Conservation (phyloP, 768 basidiomycete species). For the Russula vinacea region DNA sequence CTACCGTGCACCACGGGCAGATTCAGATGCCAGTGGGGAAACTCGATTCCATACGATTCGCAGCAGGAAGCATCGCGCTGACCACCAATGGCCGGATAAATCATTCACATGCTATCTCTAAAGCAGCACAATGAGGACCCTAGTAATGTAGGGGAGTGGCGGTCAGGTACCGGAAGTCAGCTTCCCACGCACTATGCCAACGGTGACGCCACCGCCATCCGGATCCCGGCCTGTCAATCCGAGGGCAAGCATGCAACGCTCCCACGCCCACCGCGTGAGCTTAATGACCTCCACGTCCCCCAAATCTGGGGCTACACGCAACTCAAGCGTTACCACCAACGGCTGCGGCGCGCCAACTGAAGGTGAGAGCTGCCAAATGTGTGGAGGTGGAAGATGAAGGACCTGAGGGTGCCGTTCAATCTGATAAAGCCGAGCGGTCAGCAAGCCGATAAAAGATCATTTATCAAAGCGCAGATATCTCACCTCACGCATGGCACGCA, state of each 20-base stretch:
- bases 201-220: conserved; percentile 62
- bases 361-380: conserved; percentile 79
- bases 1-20: neutral
- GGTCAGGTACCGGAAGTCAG: neutral
- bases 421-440: conserved; percentile 37
- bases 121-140: neutral
- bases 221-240: conserved; percentile 37
- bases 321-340: conserved; percentile 76
- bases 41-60: neutral
- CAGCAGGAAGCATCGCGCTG: neutral
- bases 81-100: neutral
- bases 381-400: conserved; percentile 76
- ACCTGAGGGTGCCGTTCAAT: conserved; percentile 84
- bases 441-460: neutral
- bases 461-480: neutral
- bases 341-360: conserved; percentile 33
- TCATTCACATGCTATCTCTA: neutral
- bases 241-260: conserved; percentile 56
- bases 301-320: conserved; percentile 67
- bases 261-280: conserved; percentile 76
- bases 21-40: neutral
- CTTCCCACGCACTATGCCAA: conserved; percentile 65
- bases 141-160: neutral
- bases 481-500: conserved; percentile 80
- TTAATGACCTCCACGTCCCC: conserved; percentile 67